Evolutionary conservation across 1,139 yeast genomes (phyloP), one percentile per base, ranked within the genome.

Genomic region (Suhomyces ambrosiae): DNA sequence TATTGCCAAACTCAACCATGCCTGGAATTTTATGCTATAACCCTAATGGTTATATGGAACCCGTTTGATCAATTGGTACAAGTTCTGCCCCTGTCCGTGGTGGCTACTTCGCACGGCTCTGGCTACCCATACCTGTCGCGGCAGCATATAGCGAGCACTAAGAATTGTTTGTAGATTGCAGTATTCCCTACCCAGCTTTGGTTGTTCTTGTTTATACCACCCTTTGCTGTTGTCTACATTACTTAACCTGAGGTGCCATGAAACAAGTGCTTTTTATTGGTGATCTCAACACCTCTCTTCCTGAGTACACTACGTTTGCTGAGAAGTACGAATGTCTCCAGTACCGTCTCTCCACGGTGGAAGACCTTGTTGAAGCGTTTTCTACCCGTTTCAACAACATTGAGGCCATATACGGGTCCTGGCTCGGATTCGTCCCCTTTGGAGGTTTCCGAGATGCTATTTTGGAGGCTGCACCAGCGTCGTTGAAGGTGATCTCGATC

Each of bases 331-430:
- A 56, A 29, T 48, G 57, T 29, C 35, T 56, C 25, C 40, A 37
- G 41, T 50, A 58, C 44, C 27, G 30, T 9, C 27, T 56, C 32
- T 37, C 52, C 27, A 41, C 57, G 15, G 42, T 38, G 17, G 58
- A 55, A n/a, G 46, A 53, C 33, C 43, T 54, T 27, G 23, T 52
- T 15, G 47, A 50, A n/a, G 74, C 70, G 38, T 65, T 71, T 38
- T 41, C 56, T 24, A 53, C 57, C 7, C 60, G 52, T 31, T 64
- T 69, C 35, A 48, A 49, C n/a, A 65, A 74, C 38, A 60, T 81
- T 21, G 65, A 65, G 22, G 88, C 82, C 5, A 70, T 83, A 21
- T 83, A 82, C 66, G 79, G 77, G 3, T 80, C 84, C 0, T 85
- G 86, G 76, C 66, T 71, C 28, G 81, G 86, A 1, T 72, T 81